Evolutionary conservation across 192 early-diverging fungal species (phyloP).

Genomic region (Gryganskiella cystojenkinii): DNA sequence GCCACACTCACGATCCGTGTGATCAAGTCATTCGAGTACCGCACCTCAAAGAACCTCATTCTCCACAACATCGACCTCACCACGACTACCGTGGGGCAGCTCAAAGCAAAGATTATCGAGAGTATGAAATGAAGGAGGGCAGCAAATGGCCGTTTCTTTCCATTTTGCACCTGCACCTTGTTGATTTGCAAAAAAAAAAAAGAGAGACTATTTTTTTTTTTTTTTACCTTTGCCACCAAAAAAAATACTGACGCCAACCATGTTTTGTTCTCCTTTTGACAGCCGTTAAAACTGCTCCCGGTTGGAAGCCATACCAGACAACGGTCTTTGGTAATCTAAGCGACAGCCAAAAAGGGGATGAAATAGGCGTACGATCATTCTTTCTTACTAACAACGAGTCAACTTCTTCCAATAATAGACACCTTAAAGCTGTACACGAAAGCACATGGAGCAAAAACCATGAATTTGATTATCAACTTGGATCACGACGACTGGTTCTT

Average conservation of each 20-base stretch:
- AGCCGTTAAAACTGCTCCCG: conserved; percentile 72
- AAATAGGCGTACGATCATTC: neutral
- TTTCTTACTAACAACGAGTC: neutral
- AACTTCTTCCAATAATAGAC: conserved; percentile 55
- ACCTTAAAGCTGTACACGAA: conserved; percentile 82
- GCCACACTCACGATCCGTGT: conserved; percentile 83
- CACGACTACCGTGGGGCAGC: conserved; percentile 70
- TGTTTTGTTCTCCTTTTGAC: neutral
- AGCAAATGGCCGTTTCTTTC: neutral
- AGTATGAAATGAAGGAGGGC: conserved; percentile 48
- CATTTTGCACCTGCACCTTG: no score
- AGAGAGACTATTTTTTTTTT: conserved; percentile 1
- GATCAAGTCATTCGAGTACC: conserved; percentile 93
- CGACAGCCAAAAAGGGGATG: neutral
- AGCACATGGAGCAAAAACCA: conserved; percentile 80
- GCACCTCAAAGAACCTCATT: conserved; percentile 86
- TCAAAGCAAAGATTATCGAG: conserved; percentile 65
- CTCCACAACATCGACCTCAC: conserved; percentile 77
- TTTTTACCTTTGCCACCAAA: no score
- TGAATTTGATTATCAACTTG: conserved; percentile 89
- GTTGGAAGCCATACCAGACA: conserved; percentile 75
- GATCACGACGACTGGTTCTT: conserved; percentile 76
- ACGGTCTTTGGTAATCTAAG: conserved; percentile 69
- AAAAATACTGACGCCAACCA: neutral
- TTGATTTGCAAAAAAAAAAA: neutral